Evolutionary conservation across 148 eudicot species (phyloP).

Genomic region (Fagopyrum tataricum): DNA sequence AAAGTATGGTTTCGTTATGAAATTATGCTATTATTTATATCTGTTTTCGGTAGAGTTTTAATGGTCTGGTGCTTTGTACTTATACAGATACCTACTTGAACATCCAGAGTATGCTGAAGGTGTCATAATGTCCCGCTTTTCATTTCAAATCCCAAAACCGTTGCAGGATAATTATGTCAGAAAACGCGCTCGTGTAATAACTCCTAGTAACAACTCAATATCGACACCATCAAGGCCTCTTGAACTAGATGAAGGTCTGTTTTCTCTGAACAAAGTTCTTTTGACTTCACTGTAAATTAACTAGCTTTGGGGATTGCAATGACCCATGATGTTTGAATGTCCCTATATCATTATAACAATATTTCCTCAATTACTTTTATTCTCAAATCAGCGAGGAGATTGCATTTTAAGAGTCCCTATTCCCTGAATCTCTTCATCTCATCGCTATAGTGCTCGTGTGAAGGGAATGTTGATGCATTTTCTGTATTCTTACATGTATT

Average conservation of each 20-base stretch:
- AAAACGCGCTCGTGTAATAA: conserved; percentile 47
- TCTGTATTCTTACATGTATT: no score
- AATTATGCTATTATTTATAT: background rate
- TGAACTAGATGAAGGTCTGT: conserved; percentile 36
- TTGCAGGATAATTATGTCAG: conserved; percentile 82
- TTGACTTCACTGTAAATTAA: no score
- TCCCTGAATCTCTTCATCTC: no score
- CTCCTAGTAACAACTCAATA: conserved; percentile 20
- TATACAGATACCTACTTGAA: conserved; percentile 60
- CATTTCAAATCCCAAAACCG: conserved; percentile 85
- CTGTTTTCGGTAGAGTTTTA: background rate
- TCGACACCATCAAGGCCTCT: conserved; percentile 14
- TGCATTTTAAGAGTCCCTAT: background rate
- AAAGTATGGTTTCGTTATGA: conserved; percentile 34
- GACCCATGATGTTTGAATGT: background rate
- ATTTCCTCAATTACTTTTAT: no score
- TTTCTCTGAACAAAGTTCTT: background rate
- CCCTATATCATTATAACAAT: no score
- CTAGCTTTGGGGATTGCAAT: no score
- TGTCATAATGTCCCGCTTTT: conserved; percentile 59
- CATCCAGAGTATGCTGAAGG: conserved; percentile 66
- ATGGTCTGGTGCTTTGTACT: conserved; percentile 12
- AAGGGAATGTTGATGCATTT: no score
- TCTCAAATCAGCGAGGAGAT: background rate
- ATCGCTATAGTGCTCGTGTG: no score